Evolutionary conservation across 495 filamentous ascomycete species (phyloP), one percentile per base, ranked within the genome.

Genomic region (Penicillium parvum): DNA sequence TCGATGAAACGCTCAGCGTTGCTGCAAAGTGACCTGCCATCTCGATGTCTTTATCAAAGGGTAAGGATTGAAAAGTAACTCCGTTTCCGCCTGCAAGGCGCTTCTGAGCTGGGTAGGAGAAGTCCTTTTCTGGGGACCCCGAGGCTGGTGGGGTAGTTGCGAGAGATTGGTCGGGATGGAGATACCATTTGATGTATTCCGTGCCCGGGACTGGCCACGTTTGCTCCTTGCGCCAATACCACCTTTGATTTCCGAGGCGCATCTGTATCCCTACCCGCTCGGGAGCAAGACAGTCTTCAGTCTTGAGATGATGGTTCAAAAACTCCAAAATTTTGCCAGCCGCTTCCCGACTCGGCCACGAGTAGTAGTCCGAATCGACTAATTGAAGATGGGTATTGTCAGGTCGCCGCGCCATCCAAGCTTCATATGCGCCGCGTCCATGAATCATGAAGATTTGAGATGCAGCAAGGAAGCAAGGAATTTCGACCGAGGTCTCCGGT

Each of bases 281-380:
- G 5, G 32, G 32, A 7, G 14, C 17, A 8, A 18, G 14, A 35
- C 17, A 35, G 14, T 17, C 32, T 18, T 35, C 9, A 18, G 15
- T 20, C 32, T 35, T 35, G 32, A 35, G 32, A 11, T 35, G 32
- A 35, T 35, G 32, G 17, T 35, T 20, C 32, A 35, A 20, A 35
- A 20, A 20, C 32, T 35, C 15, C 17, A 35, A 35, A 7, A 35
- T 35, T 20, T 35, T 35, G 4, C 17, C 17, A 7, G 32, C 32
- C 3, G 32, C 32, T 20, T 35, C 15, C 32, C 17, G 14, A 11
- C 32, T 35, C 14, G 32, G 32, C 32, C 32, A 35, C 32, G 32
- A 35, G 32, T 35, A 35, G 32, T 35, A 35, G 17, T 35, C 15
- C 5, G 15, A 35, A 20, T 35, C 32, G 9, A 35, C 17, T 17